phyloP scores from a whole-genome alignment of 2,329 filamentous ascomycete species.

The Xylaria sp. region DNA sequence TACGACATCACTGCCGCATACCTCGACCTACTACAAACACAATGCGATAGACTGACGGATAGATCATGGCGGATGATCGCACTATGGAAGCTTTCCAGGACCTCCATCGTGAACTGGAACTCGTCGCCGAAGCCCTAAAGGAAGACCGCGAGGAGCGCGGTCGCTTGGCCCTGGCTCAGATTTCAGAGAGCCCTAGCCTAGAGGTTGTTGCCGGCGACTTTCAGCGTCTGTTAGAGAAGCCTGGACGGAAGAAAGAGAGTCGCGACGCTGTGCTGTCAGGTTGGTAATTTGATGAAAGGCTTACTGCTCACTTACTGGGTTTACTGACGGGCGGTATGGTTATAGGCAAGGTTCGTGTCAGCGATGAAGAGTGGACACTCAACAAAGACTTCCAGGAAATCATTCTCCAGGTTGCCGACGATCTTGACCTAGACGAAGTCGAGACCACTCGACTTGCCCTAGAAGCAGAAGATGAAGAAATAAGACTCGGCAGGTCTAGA shows the following conservation, averaged over 20 bases:
- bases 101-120: constrained; percentile 86
- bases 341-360: constrained; percentile 79
- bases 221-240: constrained; percentile 78
- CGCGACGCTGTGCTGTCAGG: constrained; percentile 76
- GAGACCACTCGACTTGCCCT: constrained; percentile 82
- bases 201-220: constrained; percentile 75
- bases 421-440: constrained; percentile 89
- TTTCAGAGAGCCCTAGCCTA: constrained; percentile 56
- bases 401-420: constrained; percentile 83
- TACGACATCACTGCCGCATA: constrained; percentile 31
- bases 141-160: constrained; percentile 74
- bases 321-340: constrained; percentile 20
- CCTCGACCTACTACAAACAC: constrained; percentile 40
- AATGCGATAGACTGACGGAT: constrained; percentile 59
- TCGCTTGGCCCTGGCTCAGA: constrained; percentile 53
- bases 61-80: constrained; percentile 76
- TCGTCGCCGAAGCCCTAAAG: constrained; percentile 75
- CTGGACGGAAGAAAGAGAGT: constrained; percentile 78
- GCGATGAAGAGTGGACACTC: constrained; percentile 79
- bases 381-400: constrained; percentile 90
- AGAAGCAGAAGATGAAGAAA: constrained; percentile 75
- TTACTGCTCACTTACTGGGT: neutral
- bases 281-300: constrained; percentile 51
- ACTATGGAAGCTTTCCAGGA: constrained; percentile 81
- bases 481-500: constrained; percentile 75